Evolutionary conservation across 768 basidiomycete genomes (phyloP).

Genomic region (Clathrus columnatus): DNA sequence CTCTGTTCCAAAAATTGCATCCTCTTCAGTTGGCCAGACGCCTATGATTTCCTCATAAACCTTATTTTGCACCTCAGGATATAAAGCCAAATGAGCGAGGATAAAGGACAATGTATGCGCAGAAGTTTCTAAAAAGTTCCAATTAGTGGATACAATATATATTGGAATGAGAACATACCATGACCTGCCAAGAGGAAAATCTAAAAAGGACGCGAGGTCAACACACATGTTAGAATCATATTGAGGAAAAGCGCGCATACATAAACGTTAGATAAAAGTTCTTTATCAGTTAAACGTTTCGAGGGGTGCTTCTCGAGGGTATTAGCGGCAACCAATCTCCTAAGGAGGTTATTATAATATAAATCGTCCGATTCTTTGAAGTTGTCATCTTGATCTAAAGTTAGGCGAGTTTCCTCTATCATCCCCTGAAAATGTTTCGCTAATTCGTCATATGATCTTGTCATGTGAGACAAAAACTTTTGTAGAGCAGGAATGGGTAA

Average conservation of each 20-base stretch:
- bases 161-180: slow-evolving; percentile 21
- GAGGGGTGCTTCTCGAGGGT: slow-evolving; percentile 26
- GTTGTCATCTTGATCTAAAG: background rate
- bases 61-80: slow-evolving; percentile 41
- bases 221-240: background rate
- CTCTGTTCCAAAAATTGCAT: slow-evolving; percentile 10
- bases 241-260: slow-evolving; percentile 22
- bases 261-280: slow-evolving; percentile 41
- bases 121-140: slow-evolving; percentile 32
- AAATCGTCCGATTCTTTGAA: slow-evolving; percentile 11
- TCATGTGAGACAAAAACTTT: slow-evolving; percentile 21
- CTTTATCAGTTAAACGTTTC: slow-evolving; percentile 33
- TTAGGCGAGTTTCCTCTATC: slow-evolving; percentile 27
- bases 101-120: slow-evolving; percentile 38
- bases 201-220: slow-evolving; percentile 18
- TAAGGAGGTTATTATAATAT: slow-evolving; percentile 31
- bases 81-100: slow-evolving; percentile 36
- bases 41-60: slow-evolving; percentile 32
- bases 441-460: slow-evolving; percentile 29
- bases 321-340: slow-evolving; percentile 40
- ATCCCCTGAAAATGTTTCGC: slow-evolving; percentile 33
- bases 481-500: slow-evolving; percentile 29
- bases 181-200: slow-evolving; percentile 42
- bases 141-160: background rate
- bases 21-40: slow-evolving; percentile 30